Conservation (phyloP, 768 basidiomycete species). For the Lyophyllum decastes region DNA sequence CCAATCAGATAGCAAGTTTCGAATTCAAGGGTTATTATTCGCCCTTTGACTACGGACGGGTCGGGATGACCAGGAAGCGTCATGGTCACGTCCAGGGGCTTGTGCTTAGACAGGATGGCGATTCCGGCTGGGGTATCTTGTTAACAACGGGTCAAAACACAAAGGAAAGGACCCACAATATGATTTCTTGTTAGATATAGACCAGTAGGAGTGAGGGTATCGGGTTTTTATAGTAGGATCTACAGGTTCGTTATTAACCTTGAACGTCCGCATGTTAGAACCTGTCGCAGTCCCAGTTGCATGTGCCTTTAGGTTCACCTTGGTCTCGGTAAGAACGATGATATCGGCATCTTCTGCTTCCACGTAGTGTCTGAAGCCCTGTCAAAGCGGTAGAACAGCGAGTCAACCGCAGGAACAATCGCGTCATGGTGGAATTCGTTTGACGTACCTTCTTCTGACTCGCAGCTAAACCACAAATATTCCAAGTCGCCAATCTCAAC, state of each 20-base stretch:
- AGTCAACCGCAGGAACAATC: not conserved
- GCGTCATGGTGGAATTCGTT: not conserved
- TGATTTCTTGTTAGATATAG: constrained; percentile 75
- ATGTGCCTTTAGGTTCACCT: constrained; percentile 45
- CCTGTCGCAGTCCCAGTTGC: not conserved
- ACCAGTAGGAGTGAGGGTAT: constrained; percentile 77
- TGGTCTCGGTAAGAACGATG: constrained; percentile 84
- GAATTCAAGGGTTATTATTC: constrained; percentile 84
- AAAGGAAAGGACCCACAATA: constrained; percentile 52
- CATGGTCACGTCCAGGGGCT: constrained; percentile 65
- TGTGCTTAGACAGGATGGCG: constrained; percentile 75
- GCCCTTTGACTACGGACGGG: constrained; percentile 63
- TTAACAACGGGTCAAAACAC: not conserved
- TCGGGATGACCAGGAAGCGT: constrained; percentile 79
- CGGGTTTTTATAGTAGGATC: constrained; percentile 57
- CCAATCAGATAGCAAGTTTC: constrained; percentile 67
- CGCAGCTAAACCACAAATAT: constrained; percentile 76
- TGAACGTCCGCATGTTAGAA: constrained; percentile 24
- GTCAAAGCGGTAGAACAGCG: not conserved
- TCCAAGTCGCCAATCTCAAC: constrained; percentile 70
- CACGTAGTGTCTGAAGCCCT: constrained; percentile 83
- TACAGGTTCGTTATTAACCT: constrained; percentile 71
- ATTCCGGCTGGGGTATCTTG: constrained; percentile 66
- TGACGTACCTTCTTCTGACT: constrained; percentile 71
- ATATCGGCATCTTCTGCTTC: constrained; percentile 88